Percentiles rank a stretch among this genome's conserved stretches.
Conservation (phyloP, 306 rosid species). For the Argentina anserina region DNA sequence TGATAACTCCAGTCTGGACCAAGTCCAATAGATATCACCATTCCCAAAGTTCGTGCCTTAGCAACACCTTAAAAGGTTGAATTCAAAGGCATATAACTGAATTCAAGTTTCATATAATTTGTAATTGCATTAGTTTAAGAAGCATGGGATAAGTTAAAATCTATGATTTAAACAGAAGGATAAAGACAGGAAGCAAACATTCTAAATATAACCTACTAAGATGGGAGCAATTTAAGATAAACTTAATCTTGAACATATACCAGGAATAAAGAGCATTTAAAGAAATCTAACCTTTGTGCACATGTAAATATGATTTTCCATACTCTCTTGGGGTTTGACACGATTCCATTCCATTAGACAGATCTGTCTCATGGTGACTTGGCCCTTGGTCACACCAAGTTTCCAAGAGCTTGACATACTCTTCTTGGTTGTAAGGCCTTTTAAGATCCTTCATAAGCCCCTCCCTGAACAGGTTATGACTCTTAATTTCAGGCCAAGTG, state of each 20-base stretch:
- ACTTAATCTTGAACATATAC: background rate
- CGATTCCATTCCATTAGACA: slow-evolving; percentile 32
- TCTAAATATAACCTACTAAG: background rate
- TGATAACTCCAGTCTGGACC: background rate
- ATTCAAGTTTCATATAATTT: background rate
- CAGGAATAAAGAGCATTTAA: background rate
- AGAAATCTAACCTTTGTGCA: slow-evolving; percentile 48
- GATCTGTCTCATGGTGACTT: slow-evolving; percentile 22
- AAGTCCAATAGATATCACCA: background rate
- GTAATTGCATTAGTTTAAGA: background rate
- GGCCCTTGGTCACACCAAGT: slow-evolving; percentile 20
- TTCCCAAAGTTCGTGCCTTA: background rate
- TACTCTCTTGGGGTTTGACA: slow-evolving; percentile 14
- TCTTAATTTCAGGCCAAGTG: background rate
- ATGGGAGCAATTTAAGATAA: background rate
- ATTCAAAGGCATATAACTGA: background rate
- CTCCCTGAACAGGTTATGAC: slow-evolving; percentile 39
- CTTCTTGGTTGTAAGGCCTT: slow-evolving; percentile 48
- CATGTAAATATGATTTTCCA: slow-evolving; percentile 46
- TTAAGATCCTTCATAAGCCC: slow-evolving; percentile 51
- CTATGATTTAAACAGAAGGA: background rate
- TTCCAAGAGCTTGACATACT: slow-evolving; percentile 17
- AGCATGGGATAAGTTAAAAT: background rate
- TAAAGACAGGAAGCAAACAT: background rate
- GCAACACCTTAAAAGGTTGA: background rate